Evolutionary conservation across 768 basidiomycete species (phyloP), one percentile per base, ranked within the genome.

Genomic region (Termitomyces heimii): DNA sequence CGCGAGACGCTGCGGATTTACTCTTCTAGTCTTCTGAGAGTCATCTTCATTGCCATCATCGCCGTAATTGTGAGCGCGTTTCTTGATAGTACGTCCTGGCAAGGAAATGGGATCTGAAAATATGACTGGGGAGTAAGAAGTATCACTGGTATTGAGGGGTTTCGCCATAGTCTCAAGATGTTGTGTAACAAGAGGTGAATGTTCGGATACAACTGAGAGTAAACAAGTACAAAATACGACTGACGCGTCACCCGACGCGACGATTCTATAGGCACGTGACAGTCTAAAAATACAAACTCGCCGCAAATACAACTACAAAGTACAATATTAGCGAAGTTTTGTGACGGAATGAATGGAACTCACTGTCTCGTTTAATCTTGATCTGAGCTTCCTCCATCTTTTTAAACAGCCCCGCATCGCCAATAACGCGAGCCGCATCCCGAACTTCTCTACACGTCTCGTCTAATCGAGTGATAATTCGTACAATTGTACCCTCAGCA

Each of bases 321-420:
- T 37, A n/a, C n/a, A 43, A 14, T 13, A 32, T 20, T 56, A 54
- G 59, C 63, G 52, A 62, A 57, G 28, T 28, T 39, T 13, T 20
- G n/a, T 10, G 29, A 20, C 14, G 56, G 4, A 28, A 26, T 2
- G 47, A 48, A 55, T 43, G 12, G 12, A 2, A 84, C 94, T 79
- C 71, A 94, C 94, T 96, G 70, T 98, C 97, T 70, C 97, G 77
- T 71, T 96, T 96, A 63, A 99, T 98, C 71, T 88, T 89, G 40
- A 84, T 82, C 67, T 98, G 95, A 0, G 91, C 86, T 64, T 94
- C 92, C 66, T 98, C 96, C 94, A 98, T 97, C 70, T 98, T 98
- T 72, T 89, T 90, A 80, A 98, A 97, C 40, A 99, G 72, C 50
- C 92, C 94, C 24, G 89, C 88, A 70, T 98, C 97, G 2, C 97